Evolutionary conservation across 345 rosid genomes (phyloP).

Genomic region (Dipteronia dyeriana): DNA sequence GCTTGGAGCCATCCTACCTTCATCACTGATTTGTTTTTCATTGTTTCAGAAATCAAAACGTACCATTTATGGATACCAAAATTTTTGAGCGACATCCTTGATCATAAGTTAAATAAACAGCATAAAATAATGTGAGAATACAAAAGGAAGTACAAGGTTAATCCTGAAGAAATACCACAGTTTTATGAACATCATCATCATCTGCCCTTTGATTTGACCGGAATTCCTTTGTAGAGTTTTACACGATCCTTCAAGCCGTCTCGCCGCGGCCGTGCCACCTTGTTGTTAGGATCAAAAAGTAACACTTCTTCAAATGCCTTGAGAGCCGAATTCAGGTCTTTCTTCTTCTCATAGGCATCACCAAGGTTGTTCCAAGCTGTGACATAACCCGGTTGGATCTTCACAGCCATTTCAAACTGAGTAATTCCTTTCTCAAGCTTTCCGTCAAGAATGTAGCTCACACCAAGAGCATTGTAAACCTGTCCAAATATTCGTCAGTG

Average conservation of each 20-base stretch:
- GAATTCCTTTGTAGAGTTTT: slow-evolving; percentile 76
- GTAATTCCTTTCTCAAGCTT: slow-evolving; percentile 84
- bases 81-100: background rate
- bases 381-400: slow-evolving; percentile 91
- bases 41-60: background rate
- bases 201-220: slow-evolving; percentile 74
- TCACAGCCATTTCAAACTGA: slow-evolving; percentile 85
- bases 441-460: slow-evolving; percentile 69
- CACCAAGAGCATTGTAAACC: slow-evolving; percentile 76
- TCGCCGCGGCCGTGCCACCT: slow-evolving; percentile 78
- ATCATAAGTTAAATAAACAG: background rate
- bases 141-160: slow-evolving; percentile 6
- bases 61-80: background rate
- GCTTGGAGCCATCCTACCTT: no score
- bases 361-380: slow-evolving; percentile 99
- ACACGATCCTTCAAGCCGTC: slow-evolving; percentile 73
- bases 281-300: slow-evolving; percentile 89
- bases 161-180: background rate
- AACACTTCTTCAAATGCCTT: slow-evolving; percentile 94
- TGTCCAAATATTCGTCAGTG: slow-evolving; percentile 20
- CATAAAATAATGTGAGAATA: background rate
- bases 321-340: slow-evolving; percentile 70
- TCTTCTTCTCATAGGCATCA: slow-evolving; percentile 91
- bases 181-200: slow-evolving; percentile 25
- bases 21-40: background rate